phyloP scores from a whole-genome alignment of 1,284 basidiomycete genomes.

The Pascua guehoae region DNA sequence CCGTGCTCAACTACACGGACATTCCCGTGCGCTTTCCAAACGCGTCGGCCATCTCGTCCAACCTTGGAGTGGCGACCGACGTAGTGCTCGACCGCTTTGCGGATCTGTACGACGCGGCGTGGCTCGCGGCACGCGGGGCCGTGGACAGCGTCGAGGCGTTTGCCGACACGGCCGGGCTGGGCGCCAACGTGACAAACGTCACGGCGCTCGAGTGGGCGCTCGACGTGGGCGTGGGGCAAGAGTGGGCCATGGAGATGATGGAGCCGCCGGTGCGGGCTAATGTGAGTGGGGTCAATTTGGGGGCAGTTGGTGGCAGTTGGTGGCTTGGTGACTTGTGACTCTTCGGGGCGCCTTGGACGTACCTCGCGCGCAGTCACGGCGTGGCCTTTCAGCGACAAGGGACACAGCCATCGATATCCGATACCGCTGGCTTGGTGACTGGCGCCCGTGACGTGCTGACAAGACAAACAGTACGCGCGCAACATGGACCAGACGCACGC shows the following conservation, averaged over 20 bases:
- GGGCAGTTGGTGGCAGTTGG: too few species aligned
- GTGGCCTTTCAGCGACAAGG: too few species aligned
- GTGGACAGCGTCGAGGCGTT: conserved; percentile 34
- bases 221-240: conserved; percentile 56
- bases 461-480: conserved; percentile 53
- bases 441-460: too few species aligned
- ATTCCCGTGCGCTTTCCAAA: too few species aligned
- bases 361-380: too few species aligned
- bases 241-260: conserved; percentile 71
- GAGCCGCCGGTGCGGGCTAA: conserved; percentile 84
- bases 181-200: conserved; percentile 52
- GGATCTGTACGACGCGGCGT: conserved; percentile 36
- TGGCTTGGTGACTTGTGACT: too few species aligned
- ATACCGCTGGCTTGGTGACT: too few species aligned
- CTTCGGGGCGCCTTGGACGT: too few species aligned
- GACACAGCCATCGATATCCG: too few species aligned
- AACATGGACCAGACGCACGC: conserved; percentile 74
- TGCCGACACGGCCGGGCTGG: conserved; percentile 33
- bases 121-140: conserved; percentile 30
- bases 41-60: too few species aligned
- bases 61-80: too few species aligned
- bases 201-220: conserved; percentile 63
- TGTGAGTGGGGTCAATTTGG: too few species aligned
- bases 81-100: conserved; percentile 28
- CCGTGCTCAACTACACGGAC: conserved; percentile 53